Base-by-base conservation (phyloP, 345 rosid genomes). In the Ceriops zippeliana region DNA sequence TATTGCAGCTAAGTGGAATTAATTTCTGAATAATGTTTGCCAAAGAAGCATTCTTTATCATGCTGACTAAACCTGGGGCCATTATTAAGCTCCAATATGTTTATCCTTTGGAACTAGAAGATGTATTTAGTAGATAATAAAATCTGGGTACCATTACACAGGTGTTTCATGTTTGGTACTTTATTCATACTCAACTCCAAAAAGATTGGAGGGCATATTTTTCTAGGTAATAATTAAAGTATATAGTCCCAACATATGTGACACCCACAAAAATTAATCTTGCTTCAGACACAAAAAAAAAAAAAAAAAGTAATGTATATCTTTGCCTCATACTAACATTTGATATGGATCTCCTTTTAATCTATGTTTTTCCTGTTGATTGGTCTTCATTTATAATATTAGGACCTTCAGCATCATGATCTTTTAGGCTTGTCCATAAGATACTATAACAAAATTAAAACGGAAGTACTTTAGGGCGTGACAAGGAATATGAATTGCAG, bases 241-340 rank as follows among this genome's bases (percentile, higher is more conserved):
- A 6, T 4, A 8, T 24, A 56, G 59, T 56, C 59, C 59, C 59
- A 56, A n/a, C 26, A 27, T 63, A 30, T 11, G 67, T 22, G 60
- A 65, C 70, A 66, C 28, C 52, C 38, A 56, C 60, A 69, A 65
- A 70, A 22, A 21, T 5, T 61, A 66, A 51, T 61, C 53, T 61
- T 70, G 74, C 75, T 65, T 75, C 71, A 66, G 28, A 66, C 75
- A 75, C 68, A 61, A 70, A 70, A 69, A 65, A 75, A 73, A 63
- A 74, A 63, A 61, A 34, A 61, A 20, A 37, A 9, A 26, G 5
- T 20, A 11, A 21, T 34, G 42, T 42, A 62, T 38, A 64, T 30
- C 63, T 63, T 68, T 54, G 58, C 62, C 72, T 52, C 37, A 21
- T 59, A 20, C 46, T 9, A 4, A 3, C 16, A 71, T 46, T 26